Conservation (phyloP, 2,329 filamentous ascomycete species). For the Aspergillus viridinutans region DNA sequence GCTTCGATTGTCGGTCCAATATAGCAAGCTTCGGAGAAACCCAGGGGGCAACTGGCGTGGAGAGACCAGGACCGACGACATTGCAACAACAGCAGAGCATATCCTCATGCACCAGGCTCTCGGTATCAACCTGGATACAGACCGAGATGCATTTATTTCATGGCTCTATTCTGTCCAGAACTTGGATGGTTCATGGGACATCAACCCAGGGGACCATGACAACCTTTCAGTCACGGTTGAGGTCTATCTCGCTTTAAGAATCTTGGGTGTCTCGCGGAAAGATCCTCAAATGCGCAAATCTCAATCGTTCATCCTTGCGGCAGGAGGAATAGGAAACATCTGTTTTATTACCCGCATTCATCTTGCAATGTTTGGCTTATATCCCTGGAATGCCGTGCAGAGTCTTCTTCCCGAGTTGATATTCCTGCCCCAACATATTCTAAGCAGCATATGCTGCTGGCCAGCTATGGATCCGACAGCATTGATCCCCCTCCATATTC, state of each 20-base stretch:
- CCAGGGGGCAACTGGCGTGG: constrained; percentile 25
- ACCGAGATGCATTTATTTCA: constrained; percentile 6
- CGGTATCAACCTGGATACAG: constrained; percentile 12
- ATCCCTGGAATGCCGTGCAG: constrained; percentile 31
- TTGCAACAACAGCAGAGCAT: constrained; percentile 23
- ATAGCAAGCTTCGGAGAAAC: neutral
- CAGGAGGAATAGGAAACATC: constrained; percentile 29
- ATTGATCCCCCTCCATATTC: constrained; percentile 12
- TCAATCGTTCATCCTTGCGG: constrained; percentile 16
- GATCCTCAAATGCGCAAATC: constrained; percentile 15
- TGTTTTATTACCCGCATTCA: constrained; percentile 29
- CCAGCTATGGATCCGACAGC: constrained; percentile 18
- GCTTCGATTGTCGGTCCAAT: neutral
- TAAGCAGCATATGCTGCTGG: constrained; percentile 30
- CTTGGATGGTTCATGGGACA: constrained; percentile 28
- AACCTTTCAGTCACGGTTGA: constrained; percentile 28
- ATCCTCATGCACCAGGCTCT: constrained; percentile 22
- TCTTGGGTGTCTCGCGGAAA: constrained; percentile 21
- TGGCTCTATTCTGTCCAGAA: constrained; percentile 20
- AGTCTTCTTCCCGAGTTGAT: constrained; percentile 33
- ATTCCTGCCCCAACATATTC: constrained; percentile 21
- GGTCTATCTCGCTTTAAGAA: constrained; percentile 33
- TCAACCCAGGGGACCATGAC: constrained; percentile 20
- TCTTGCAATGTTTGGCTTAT: constrained; percentile 30
- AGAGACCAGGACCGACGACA: constrained; percentile 19